Percentiles rank a stretch among this genome's conserved stretches.
phyloP scores from a whole-genome alignment of 2,329 filamentous ascomycete genomes.

The Aspergillus calidoustus region DNA sequence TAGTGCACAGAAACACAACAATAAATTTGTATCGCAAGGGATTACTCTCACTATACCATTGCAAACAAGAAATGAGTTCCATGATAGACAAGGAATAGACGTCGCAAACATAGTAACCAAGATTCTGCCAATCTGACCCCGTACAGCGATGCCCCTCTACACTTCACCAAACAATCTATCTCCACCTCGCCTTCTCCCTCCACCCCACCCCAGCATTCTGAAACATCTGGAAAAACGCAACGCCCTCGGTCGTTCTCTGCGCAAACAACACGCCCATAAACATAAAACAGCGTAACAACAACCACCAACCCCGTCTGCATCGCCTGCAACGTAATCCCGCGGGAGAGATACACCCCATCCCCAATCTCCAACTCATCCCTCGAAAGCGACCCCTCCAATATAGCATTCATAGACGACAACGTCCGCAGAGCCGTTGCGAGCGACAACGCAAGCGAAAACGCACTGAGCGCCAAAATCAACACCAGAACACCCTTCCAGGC shows the following conservation, averaged over 20 bases:
- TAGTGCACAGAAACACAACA: too few species aligned
- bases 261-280: not conserved
- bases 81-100: too few species aligned
- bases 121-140: too few species aligned
- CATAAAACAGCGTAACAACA: not conserved
- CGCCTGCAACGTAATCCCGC: not conserved
- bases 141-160: too few species aligned
- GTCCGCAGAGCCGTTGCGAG: not conserved
- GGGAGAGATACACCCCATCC: not conserved
- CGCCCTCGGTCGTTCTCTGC: not conserved
- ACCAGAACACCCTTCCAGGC: constrained; percentile 45
- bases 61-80: too few species aligned
- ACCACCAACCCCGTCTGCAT: not conserved
- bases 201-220: too few species aligned
- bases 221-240: too few species aligned
- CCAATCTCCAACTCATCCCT: not conserved
- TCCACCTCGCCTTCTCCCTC: too few species aligned
- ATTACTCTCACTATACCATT: too few species aligned
- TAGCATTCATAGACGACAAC: not conserved
- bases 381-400: not conserved
- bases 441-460: not conserved
- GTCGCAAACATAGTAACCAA: too few species aligned
- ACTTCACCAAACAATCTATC: too few species aligned
- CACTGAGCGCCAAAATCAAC: not conserved
- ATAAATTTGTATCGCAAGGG: too few species aligned